Evolutionary conservation across 345 rosid genomes (phyloP), one percentile per base, ranked within the genome.

Genomic region (Melaleuca alternifolia): DNA sequence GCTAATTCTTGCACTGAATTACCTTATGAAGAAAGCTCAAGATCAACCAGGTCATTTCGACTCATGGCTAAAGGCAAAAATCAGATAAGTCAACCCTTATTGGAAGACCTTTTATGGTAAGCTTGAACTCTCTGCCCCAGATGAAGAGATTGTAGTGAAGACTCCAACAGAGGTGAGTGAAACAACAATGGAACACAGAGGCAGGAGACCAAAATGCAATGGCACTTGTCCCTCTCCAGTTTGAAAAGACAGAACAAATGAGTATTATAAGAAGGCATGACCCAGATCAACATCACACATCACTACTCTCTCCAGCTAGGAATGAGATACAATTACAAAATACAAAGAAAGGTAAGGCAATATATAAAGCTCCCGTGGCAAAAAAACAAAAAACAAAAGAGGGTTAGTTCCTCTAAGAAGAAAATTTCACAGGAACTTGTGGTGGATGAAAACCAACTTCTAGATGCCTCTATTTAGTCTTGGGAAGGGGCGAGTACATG

Each of bases 81-180:
- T 14, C 6, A 61, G 9, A 15, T 37, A 61, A 61, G 30, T n/a
- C 7, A 14, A 18, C 7, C 5, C 75, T 12, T n/a, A 11, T 14
- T 61, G 10, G 75, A 61, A 33, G 75, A 20, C 5, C 4, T 61
- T 61, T 15, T 33, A 28, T 61, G 75, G 41, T 10, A 61, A 61
- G 13, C 13, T 14, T 61, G 75, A 61, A 61, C 75, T 15, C 5
- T 5, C 3, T 13, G 0, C 5, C 0, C 1, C 0, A 1, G 2
- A 61, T 28, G 75, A 28, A 14, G 75, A 61, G 4, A 28, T 61
- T 28, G 20, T 61, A 15, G 2, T 28, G 2, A 18, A 61, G 14
- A 6, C 20, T 28, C 41, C 41, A 41, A 41, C 41, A 41, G 2
- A 41, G 4, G 41, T 41, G 41, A 41, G 2, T 41, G 14, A 51